Evolutionary conservation across 2,329 filamentous ascomycete species (phyloP).

Genomic region (Paraphaeosphaeria sporulosa): DNA sequence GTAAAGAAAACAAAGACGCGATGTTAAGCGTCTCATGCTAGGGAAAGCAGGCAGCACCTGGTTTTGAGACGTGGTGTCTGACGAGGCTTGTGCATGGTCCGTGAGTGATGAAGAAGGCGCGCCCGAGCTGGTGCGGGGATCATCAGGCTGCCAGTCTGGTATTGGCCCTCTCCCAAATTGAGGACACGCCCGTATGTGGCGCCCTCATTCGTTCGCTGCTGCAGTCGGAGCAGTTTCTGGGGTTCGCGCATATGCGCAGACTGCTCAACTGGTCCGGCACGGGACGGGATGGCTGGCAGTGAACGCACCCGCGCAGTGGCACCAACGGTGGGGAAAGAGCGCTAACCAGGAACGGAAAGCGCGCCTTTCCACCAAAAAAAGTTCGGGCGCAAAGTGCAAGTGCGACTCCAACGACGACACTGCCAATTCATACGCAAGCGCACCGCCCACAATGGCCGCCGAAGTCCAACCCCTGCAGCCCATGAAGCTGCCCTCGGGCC

Average conservation of each 20-base stretch:
- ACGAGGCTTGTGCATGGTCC: slow-evolving; percentile 20
- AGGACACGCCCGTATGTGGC: neutral
- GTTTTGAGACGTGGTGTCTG: slow-evolving; percentile 23
- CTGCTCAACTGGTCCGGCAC: neutral
- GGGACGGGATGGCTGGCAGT: slow-evolving; percentile 1
- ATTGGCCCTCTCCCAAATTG: slow-evolving; percentile 7
- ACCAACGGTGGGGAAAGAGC: slow-evolving; percentile 15
- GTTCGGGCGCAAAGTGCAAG: slow-evolving; percentile 17
- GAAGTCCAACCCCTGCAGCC: slow-evolving; percentile 81
- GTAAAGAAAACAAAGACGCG: slow-evolving; percentile 6
- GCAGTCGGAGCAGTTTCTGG: neutral
- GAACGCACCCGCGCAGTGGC: neutral
- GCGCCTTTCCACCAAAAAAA: slow-evolving; percentile 32
- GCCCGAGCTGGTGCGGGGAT: slow-evolving; percentile 19
- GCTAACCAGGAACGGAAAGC: slow-evolving; percentile 19
- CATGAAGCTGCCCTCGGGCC: slow-evolving; percentile 83
- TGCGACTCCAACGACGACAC: slow-evolving; percentile 4
- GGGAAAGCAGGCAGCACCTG: slow-evolving; percentile 16
- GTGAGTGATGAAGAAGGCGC: slow-evolving; percentile 33
- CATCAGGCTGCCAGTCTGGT: slow-evolving; percentile 26
- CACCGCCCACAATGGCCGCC: slow-evolving; percentile 72
- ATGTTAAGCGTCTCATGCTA: slow-evolving; percentile 26
- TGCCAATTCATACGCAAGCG: slow-evolving; percentile 12
- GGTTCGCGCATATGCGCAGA: slow-evolving; percentile 13
- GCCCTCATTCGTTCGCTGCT: neutral